Evolutionary conservation across 768 basidiomycete genomes (phyloP).

Genomic region (Panaeolus papilionaceus): DNA sequence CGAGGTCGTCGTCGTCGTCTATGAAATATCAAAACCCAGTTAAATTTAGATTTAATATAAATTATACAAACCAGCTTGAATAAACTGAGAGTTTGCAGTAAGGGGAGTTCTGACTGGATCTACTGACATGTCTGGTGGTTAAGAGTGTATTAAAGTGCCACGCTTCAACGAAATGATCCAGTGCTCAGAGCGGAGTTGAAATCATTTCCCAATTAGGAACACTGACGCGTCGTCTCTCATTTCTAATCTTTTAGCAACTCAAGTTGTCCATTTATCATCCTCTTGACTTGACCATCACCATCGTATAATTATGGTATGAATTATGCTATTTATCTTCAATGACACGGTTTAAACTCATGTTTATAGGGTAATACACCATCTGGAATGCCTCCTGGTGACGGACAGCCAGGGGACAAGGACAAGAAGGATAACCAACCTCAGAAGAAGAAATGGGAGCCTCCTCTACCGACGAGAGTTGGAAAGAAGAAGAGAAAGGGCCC

Average conservation of each 20-base stretch:
- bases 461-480: conserved; percentile 94
- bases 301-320: conserved; percentile 7
- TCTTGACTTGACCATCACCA: conserved; percentile 5
- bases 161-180: conserved; percentile 13
- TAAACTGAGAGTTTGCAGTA: conserved; percentile 75
- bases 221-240: conserved; percentile 18
- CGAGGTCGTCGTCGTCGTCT: conserved; percentile 78
- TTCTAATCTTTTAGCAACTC: conserved; percentile 14
- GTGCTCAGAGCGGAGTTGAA: conserved; percentile 9
- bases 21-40: neutral
- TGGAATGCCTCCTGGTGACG: conserved; percentile 51
- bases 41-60: neutral
- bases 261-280: neutral
- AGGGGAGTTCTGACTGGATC: conserved; percentile 55
- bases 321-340: neutral
- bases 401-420: conserved; percentile 42
- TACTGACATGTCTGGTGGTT: conserved; percentile 33
- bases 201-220: conserved; percentile 11
- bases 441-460: conserved; percentile 98
- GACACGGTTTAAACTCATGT: conserved; percentile 5
- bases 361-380: conserved; percentile 79
- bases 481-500: conserved; percentile 98
- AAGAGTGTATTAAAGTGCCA: conserved; percentile 7
- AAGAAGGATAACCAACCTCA: conserved; percentile 61
- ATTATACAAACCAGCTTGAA: conserved; percentile 69